phyloP scores from a whole-genome alignment of 202 grass and related monocot species.

The Zoysia matrella region DNA sequence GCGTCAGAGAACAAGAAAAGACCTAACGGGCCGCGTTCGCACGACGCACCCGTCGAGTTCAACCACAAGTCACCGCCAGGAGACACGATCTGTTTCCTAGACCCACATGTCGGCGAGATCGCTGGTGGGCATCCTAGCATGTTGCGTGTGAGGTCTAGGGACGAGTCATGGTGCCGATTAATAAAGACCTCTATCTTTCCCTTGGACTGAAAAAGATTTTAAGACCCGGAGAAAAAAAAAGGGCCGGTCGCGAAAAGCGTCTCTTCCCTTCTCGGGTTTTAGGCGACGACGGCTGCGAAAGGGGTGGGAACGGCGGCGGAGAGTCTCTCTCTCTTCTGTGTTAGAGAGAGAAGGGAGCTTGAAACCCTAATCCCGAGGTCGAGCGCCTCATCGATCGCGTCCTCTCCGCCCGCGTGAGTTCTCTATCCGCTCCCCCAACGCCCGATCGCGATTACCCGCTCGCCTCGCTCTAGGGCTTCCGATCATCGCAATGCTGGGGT shows the following conservation, averaged over 20 bases:
- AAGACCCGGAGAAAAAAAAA: constrained; percentile 23
- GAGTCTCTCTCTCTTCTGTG: neutral
- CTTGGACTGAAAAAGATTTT: neutral
- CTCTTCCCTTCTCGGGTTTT: constrained; percentile 34
- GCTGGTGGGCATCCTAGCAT: neutral
- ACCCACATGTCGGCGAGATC: constrained; percentile 3
- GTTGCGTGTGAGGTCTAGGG: neutral
- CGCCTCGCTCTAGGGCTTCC: constrained; percentile 41
- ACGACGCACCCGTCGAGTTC: neutral
- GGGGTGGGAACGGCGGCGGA: neutral
- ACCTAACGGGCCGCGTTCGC: neutral
- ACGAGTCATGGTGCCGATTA: constrained; percentile 32
- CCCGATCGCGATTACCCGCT: constrained; percentile 26
- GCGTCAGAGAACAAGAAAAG: constrained; percentile 41
- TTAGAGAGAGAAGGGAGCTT: neutral
- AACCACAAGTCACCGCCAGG: neutral
- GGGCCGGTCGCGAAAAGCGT: neutral
- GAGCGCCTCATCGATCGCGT: constrained; percentile 15
- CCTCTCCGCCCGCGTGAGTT: constrained; percentile 39
- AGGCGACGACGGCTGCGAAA: constrained; percentile 5
- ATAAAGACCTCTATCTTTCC: constrained; percentile 34
- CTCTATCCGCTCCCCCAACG: constrained; percentile 4
- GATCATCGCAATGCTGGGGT: constrained; percentile 40
- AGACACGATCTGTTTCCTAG: neutral
- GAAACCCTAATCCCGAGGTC: constrained; percentile 37